Conservation (phyloP, 192 early-diverging fungal genomes). For the Coemansia sp. region DNA sequence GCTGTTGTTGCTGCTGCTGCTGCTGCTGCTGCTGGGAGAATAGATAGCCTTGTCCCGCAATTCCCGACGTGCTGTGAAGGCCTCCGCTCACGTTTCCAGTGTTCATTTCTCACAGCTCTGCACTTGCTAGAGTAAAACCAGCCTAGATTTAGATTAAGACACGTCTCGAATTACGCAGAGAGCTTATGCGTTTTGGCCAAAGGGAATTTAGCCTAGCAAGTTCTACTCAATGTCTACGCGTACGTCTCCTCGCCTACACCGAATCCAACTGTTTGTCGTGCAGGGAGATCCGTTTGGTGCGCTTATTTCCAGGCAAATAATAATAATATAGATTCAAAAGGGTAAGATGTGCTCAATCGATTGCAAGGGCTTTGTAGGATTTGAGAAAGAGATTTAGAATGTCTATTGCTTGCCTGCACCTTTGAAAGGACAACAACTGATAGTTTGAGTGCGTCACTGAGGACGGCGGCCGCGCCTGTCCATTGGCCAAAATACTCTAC, state of each 20-base stretch:
- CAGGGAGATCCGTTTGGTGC: background rate
- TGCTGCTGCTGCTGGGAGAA: slow-evolving; percentile 35
- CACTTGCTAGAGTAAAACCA: background rate
- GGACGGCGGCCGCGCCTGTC: background rate
- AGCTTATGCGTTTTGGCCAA: background rate
- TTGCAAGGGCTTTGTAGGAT: background rate
- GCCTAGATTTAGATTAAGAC: background rate
- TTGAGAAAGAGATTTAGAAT: background rate
- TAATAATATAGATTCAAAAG: background rate
- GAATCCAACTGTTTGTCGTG: background rate
- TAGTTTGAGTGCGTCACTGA: background rate
- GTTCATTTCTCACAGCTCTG: slow-evolving; percentile 18
- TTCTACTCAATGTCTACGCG: background rate
- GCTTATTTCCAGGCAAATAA: background rate
- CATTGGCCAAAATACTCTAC: background rate
- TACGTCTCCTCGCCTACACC: background rate
- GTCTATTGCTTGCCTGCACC: no score
- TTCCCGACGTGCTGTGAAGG: slow-evolving; percentile 10
- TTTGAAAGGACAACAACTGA: background rate
- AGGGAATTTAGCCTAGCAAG: background rate
- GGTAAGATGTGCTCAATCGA: background rate
- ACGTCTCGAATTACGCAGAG: background rate
- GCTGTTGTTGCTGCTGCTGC: slow-evolving; percentile 28
- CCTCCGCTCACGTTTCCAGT: slow-evolving; percentile 18
- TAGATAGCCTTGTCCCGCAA: slow-evolving; percentile 24